Evolutionary conservation across 1,284 basidiomycete species (phyloP).

Genomic region (Chalciporus sp.): DNA sequence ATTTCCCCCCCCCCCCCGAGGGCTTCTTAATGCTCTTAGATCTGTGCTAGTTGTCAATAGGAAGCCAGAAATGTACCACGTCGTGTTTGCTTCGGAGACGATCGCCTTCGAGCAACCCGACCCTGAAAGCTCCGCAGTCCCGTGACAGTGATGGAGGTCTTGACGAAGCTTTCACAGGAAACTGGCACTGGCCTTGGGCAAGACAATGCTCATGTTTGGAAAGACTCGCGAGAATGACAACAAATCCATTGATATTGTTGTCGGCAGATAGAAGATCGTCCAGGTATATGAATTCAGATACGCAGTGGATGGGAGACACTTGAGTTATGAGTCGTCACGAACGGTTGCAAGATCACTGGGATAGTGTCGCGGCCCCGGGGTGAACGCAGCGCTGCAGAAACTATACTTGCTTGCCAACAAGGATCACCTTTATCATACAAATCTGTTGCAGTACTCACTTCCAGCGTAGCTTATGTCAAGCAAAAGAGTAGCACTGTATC

Average conservation of each 20-base stretch:
- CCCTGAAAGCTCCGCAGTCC: constrained; percentile 27
- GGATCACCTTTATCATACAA: constrained; percentile 7
- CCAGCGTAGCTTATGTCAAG: not conserved
- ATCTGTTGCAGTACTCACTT: not conserved
- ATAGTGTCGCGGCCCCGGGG: not conserved
- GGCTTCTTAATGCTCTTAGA: constrained; percentile 10
- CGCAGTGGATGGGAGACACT: no score
- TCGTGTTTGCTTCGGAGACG: constrained; percentile 22
- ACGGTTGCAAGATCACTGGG: constrained; percentile 3
- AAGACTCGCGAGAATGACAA: constrained; percentile 26
- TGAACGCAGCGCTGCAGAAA: not conserved
- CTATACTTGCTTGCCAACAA: constrained; percentile 7
- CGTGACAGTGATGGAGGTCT: constrained; percentile 14
- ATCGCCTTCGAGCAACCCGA: constrained; percentile 17
- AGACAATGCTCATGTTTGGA: constrained; percentile 23
- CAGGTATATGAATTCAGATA: constrained; percentile 17
- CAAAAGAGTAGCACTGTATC: not conserved
- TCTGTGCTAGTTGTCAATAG: constrained; percentile 9
- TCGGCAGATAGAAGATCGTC: constrained; percentile 26
- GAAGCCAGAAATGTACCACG: constrained; percentile 20
- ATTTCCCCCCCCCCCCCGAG: no score
- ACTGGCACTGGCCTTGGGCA: no score
- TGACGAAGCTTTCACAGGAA: constrained; percentile 15
- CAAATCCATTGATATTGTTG: constrained; percentile 20
- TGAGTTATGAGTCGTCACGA: no score